These are phyloP conservation scores for Aspergillus sp. DNA, from an alignment of 2,329 filamentous ascomycete genomes.

Conservation along the genomic window DNA sequence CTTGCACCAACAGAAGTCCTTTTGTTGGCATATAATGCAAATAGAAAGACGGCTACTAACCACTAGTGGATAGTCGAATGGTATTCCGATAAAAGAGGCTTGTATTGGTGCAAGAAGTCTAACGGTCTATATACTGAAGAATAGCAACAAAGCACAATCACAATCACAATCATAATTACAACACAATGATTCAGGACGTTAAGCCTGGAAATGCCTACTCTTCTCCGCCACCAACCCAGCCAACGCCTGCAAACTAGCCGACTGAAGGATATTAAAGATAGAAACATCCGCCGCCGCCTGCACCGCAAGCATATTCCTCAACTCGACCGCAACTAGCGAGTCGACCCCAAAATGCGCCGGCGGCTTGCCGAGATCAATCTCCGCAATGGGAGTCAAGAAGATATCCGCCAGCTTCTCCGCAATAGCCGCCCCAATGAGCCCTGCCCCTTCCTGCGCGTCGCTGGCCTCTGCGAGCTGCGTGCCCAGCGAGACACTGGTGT, in stretches of 20 bases:
- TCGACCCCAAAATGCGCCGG: constrained; percentile 39
- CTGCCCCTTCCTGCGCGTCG: neutral
- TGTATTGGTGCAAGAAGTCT: neutral
- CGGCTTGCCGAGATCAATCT: constrained; percentile 30
- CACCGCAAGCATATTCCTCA: constrained; percentile 40
- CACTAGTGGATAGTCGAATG: no score
- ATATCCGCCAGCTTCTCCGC: constrained; percentile 31
- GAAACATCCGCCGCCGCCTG: neutral
- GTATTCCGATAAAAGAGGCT: no score
- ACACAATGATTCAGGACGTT: no score
- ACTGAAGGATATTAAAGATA: neutral
- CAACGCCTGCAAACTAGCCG: neutral
- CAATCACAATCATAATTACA: no score
- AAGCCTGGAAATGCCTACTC: neutral
- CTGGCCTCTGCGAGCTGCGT: neutral
- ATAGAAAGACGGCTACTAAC: no score
- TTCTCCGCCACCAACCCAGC: neutral
- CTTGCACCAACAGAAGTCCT: no score
- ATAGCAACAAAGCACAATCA: no score
- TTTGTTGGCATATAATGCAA: no score
- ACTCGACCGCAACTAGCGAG: constrained; percentile 47
- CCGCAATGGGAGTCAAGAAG: constrained; percentile 30
- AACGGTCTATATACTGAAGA: neutral
- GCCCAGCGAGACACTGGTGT: neutral
- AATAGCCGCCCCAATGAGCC: constrained; percentile 14